Percentiles rank a stretch among this genome's conserved stretches.
Conservation (phyloP, 768 basidiomycete species). For the Lentinula detonsa region DNA sequence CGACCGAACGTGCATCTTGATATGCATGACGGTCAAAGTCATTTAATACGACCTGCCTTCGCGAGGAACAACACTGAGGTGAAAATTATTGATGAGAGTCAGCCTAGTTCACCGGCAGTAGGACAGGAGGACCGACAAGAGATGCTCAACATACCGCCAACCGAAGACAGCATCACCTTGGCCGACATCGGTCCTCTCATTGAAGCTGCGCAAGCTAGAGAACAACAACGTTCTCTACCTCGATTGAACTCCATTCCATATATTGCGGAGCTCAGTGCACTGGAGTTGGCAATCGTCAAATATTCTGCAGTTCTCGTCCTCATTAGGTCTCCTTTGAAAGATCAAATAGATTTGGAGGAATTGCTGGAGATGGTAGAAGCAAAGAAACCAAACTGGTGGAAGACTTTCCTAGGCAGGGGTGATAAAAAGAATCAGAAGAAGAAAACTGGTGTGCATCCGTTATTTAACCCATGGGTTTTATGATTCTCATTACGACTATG, state of each 20-base stretch:
- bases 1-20: constrained; percentile 22
- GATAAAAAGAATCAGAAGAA: constrained; percentile 87
- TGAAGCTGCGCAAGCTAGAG: constrained; percentile 85
- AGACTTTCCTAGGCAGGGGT: constrained; percentile 81
- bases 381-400: constrained; percentile 95
- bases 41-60: constrained; percentile 61
- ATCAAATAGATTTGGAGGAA: constrained; percentile 88
- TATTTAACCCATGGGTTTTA: neutral
- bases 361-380: constrained; percentile 87
- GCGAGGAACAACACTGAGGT: constrained; percentile 81
- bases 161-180: constrained; percentile 84
- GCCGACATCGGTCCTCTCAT: constrained; percentile 93
- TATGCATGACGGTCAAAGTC: constrained; percentile 27
- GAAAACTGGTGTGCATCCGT: constrained; percentile 62
- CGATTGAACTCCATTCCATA: constrained; percentile 74
- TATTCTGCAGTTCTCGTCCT: constrained; percentile 83
- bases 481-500: neutral
- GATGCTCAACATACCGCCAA: constrained; percentile 21
- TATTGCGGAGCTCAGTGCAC: constrained; percentile 74
- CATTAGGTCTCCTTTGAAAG: constrained; percentile 69
- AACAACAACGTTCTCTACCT: constrained; percentile 80
- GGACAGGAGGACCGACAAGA: constrained; percentile 36
- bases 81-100: constrained; percentile 81
- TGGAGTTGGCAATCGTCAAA: constrained; percentile 89
- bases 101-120: constrained; percentile 63